Conservation (phyloP, 257 asterid genomes). For the Gentiana dahurica region DNA sequence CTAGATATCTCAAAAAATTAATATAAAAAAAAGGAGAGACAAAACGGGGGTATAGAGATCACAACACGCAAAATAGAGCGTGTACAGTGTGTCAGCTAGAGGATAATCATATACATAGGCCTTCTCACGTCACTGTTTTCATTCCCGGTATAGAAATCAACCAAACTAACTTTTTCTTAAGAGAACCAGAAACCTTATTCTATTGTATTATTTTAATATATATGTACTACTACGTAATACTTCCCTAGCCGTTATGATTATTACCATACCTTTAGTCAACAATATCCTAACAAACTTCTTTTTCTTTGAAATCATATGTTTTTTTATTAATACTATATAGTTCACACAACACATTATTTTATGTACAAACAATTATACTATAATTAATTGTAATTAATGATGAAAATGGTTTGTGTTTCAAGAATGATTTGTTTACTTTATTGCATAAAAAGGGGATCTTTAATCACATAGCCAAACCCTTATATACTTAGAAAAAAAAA, state of each 20-base stretch:
- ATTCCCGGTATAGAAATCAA: constrained; percentile 34
- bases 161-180: constrained; percentile 32
- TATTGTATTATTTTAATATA: constrained; percentile 8
- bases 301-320: constrained; percentile 31
- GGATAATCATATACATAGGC: constrained; percentile 20
- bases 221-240: constrained; percentile 25
- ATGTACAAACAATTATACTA: background rate
- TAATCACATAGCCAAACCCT: no score
- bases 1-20: no score
- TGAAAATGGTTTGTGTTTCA: no score
- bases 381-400: background rate
- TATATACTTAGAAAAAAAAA: no score
- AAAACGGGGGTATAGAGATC: no score
- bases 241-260: constrained; percentile 61
- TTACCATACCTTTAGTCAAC: constrained; percentile 61
- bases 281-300: constrained; percentile 64
- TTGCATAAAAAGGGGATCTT: no score
- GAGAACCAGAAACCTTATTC: constrained; percentile 17
- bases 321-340: background rate
- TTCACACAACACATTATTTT: constrained; percentile 4
- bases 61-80: no score
- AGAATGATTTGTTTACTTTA: no score
- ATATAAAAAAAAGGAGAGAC: no score
- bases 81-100: background rate
- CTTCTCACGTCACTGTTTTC: constrained; percentile 28